A percentile compares a stretch with the other conserved stretches of the same genome.
phyloP scores from a whole-genome alignment of 495 filamentous ascomycete species.

The Venustampulla echinocandica region DNA sequence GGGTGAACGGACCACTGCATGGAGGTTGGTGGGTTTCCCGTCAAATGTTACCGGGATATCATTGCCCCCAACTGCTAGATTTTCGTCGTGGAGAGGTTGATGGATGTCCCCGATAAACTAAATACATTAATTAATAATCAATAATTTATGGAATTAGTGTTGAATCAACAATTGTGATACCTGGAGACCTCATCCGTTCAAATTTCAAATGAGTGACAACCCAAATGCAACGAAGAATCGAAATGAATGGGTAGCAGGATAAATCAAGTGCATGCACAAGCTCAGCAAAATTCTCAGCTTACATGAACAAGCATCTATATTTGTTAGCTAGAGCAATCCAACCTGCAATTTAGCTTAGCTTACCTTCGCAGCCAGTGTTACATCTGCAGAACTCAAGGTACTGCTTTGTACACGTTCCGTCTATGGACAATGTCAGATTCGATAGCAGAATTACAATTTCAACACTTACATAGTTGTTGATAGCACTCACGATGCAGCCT shows the following conservation, averaged over 20 bases:
- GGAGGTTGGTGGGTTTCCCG: constrained; percentile 47
- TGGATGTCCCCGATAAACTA: constrained; percentile 53
- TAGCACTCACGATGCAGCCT: constrained; percentile 54
- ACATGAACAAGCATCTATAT: constrained; percentile 20
- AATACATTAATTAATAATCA: constrained; percentile 3
- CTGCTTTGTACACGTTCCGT: constrained; percentile 9
- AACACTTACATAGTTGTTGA: constrained; percentile 47
- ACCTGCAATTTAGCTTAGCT: neutral
- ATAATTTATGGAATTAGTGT: neutral
- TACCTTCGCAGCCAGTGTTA: constrained; percentile 13
- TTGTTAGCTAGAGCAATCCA: neutral
- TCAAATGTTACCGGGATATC: constrained; percentile 47
- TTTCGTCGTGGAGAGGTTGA: constrained; percentile 57
- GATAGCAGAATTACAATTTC: neutral
- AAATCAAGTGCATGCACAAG: neutral
- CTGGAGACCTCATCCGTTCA: too few species aligned
- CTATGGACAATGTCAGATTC: neutral
- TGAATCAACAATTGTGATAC: too few species aligned
- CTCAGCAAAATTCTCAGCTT: constrained; percentile 8
- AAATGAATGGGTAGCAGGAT: neutral
- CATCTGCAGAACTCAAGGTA: constrained; percentile 10
- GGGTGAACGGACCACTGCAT: constrained; percentile 29
- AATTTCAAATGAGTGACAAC: too few species aligned
- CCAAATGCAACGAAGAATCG: neutral
- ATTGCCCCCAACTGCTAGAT: constrained; percentile 48